A percentile compares a stretch with the other conserved stretches of the same genome.
Evolutionary conservation across 2,329 filamentous ascomycete genomes (phyloP).

Genomic region (Phoma sp.): DNA sequence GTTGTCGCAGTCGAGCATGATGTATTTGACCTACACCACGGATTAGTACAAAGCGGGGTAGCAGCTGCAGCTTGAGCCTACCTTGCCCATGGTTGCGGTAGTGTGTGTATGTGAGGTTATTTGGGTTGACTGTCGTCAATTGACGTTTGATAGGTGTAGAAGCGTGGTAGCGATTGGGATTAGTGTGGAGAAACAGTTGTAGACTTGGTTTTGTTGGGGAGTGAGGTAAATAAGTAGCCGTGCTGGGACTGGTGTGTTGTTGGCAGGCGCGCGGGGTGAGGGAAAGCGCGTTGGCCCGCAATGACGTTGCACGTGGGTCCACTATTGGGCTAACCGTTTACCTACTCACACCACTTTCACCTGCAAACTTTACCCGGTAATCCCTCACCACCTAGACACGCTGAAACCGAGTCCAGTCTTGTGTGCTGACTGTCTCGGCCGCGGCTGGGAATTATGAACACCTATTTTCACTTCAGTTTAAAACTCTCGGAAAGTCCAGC

Average conservation of each 20-base stretch:
- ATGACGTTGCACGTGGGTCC: slow-evolving; percentile 34
- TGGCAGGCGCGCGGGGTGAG: slow-evolving; percentile 8
- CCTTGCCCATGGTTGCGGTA: slow-evolving; percentile 42
- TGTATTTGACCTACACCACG: slow-evolving; percentile 52
- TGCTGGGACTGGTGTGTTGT: slow-evolving; percentile 32
- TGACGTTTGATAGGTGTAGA: slow-evolving; percentile 20
- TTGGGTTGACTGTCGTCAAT: slow-evolving; percentile 26
- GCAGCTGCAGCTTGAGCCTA: slow-evolving; percentile 16
- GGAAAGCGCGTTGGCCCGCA: slow-evolving; percentile 22
- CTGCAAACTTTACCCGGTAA: slow-evolving; percentile 16
- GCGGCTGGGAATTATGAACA: neutral
- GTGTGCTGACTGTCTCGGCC: neutral
- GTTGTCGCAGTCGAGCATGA: slow-evolving; percentile 73
- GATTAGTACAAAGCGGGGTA: slow-evolving; percentile 32
- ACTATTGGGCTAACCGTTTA: slow-evolving; percentile 18
- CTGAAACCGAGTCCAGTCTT: neutral
- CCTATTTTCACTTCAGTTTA: no score
- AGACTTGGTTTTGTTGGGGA: slow-evolving; percentile 29
- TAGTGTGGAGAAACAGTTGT: slow-evolving; percentile 3
- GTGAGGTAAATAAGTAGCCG: slow-evolving; percentile 30
- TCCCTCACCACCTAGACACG: neutral
- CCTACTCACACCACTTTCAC: slow-evolving; percentile 15
- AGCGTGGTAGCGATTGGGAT: slow-evolving; percentile 10
- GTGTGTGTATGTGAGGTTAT: slow-evolving; percentile 12
- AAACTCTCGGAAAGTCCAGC: no score